Evolutionary conservation across 768 basidiomycete species (phyloP).

Genomic region (Hericium coralloides): DNA sequence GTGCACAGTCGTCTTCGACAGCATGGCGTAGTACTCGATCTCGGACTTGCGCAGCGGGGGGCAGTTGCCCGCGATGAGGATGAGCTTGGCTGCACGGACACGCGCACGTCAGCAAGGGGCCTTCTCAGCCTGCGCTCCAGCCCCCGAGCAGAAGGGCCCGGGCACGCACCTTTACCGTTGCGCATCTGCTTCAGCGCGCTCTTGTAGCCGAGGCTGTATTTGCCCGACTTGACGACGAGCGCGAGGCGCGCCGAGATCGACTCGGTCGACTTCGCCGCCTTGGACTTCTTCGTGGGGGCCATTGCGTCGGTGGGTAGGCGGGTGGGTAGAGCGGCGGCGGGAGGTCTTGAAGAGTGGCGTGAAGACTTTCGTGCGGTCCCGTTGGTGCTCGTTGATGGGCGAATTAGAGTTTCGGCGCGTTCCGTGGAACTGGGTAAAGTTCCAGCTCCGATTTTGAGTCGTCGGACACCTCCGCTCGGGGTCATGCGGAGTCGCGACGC

Average conservation of each 20-base stretch:
- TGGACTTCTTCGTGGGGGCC: constrained; percentile 95
- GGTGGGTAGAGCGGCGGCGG: constrained; percentile 7
- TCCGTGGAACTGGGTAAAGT: not conserved
- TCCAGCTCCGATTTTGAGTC: not conserved
- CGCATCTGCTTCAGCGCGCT: constrained; percentile 98
- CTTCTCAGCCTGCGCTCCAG: constrained; percentile 99
- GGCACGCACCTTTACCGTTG: constrained; percentile 83
- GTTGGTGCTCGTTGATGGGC: constrained; percentile 3
- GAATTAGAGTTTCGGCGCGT: constrained; percentile 1
- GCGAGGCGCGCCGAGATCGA: constrained; percentile 87
- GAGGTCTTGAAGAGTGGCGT: constrained; percentile 4
- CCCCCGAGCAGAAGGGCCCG: constrained; percentile 54
- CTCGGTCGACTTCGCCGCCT: constrained; percentile 88
- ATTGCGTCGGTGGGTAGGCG: constrained; percentile 35
- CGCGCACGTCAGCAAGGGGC: constrained; percentile 69
- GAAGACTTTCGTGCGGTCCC: constrained; percentile 9
- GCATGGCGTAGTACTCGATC: constrained; percentile 99
- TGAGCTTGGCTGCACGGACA: constrained; percentile 75
- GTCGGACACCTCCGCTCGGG: not conserved
- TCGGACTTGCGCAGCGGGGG: constrained; percentile 98
- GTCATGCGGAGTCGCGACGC: not conserved
- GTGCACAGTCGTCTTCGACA: constrained; percentile 98
- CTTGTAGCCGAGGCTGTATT: constrained; percentile 97
- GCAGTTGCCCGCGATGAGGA: constrained; percentile 98
- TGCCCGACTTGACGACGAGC: constrained; percentile 98